phyloP scores from a whole-genome alignment of 176 grass and related monocot species.

The Triticum timopheevii region DNA sequence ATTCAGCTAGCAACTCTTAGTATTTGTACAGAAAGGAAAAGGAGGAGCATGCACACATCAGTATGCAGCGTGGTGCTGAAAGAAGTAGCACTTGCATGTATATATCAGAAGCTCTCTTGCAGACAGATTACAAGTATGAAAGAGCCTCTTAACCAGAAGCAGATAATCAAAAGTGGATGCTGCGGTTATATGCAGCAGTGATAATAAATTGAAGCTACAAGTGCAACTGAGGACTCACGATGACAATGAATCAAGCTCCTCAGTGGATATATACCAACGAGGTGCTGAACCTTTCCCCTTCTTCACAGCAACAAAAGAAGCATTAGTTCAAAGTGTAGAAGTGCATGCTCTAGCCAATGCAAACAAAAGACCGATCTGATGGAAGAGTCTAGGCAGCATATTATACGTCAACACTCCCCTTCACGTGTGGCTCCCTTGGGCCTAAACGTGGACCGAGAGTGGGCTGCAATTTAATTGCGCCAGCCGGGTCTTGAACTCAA shows the following conservation, averaged over 20 bases:
- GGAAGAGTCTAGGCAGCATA: too few relatives aligned
- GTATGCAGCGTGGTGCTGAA: neutral
- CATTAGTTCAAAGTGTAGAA: constrained; percentile 5
- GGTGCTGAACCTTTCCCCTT: constrained; percentile 69
- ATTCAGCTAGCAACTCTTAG: constrained; percentile 1
- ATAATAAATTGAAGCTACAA: neutral
- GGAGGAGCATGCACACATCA: neutral
- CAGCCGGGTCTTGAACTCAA: too few relatives aligned
- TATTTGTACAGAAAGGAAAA: constrained; percentile 14
- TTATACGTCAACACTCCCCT: too few relatives aligned
- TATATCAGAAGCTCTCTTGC: neutral
- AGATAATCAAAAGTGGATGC: constrained; percentile 13
- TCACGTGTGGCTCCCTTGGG: too few relatives aligned
- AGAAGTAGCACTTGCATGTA: neutral
- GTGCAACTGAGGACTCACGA: constrained; percentile 55
- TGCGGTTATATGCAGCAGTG: constrained; percentile 2
- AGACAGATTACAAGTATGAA: constrained; percentile 15
- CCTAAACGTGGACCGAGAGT: too few relatives aligned
- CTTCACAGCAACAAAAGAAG: constrained; percentile 57
- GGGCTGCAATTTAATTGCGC: too few relatives aligned
- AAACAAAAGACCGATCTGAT: too few relatives aligned
- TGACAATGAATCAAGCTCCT: constrained; percentile 82
- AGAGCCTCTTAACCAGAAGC: neutral
- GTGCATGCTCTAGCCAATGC: too few relatives aligned
- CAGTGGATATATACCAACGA: constrained; percentile 71